Evolutionary conservation across 306 rosid species (phyloP), one percentile per base, ranked within the genome.

Genomic region (Vigna hirtella): DNA sequence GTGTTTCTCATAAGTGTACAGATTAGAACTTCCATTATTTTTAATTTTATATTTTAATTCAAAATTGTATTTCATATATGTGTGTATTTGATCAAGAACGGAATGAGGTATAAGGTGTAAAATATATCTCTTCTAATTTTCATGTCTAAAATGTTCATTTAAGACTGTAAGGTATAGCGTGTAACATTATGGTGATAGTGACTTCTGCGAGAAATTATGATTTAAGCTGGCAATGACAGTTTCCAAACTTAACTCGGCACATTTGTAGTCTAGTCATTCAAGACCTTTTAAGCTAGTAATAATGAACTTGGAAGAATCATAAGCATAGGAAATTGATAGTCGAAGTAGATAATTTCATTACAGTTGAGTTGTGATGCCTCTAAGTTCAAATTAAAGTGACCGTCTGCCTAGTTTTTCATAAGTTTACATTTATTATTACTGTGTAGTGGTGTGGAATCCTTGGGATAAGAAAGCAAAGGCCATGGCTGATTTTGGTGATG

Each of bases 401-500:
- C 34, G 66, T 47, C 20, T 28, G 20, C 15, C 50, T 65, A 9
- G 47, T 24, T 36, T 34, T 62, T 67, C 49, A 64, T 9, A 17
- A 18, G 45, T 20, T 14, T 16, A 17, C 63, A 47, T 65, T 56
- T 8, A 50, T 66, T 73, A 34, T 84, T 72, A 51, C 49, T 36
- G 45, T 84, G 66, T 87, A 96, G 99, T 93, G 82, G 99, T 96
- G 53, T 96, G 99, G 99, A 96, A 96, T 85, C 97, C 99, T 52
- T 96, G 99, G 99, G 99, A 96, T 85, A 96, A 96, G 93, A 96
- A 91, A 88, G 97, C 97, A 69, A 96, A 96, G 85, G 87, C 96
- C 75, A 86, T 96, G 89, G 76, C 90, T 81, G 99, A 96, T 89
- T 91, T 96, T 79, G 99, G 98, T 64, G 99, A 96, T 58, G 98